Percentiles rank a stretch among this genome's conserved stretches.
Evolutionary conservation across 192 early-diverging fungal genomes (phyloP).

Genomic region (Coemansia sp.): DNA sequence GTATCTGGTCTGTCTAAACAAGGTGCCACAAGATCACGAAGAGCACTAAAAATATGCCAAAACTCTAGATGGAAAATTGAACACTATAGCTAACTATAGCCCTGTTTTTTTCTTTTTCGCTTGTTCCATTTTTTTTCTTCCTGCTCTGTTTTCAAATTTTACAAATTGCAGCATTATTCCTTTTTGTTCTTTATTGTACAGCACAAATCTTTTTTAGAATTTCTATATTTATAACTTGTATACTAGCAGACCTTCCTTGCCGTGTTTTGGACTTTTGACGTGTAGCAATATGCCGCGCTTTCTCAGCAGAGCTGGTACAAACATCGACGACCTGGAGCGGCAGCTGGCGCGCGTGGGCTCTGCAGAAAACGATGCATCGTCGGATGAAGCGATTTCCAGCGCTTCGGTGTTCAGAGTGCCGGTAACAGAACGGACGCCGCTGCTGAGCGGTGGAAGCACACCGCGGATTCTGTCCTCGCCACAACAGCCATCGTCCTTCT

Average conservation of each 20-base stretch:
- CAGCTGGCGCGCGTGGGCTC: constrained; percentile 53
- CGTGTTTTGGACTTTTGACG: too few relatives aligned
- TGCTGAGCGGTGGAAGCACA: constrained; percentile 7
- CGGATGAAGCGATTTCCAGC: constrained; percentile 12
- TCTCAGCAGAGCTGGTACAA: constrained; percentile 52
- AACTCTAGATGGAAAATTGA: too few relatives aligned
- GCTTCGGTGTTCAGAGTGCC: background rate
- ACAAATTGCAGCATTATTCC: background rate
- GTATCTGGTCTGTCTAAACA: constrained; percentile 66
- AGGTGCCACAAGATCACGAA: constrained; percentile 6
- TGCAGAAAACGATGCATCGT: constrained; percentile 33
- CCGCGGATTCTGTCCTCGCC: background rate
- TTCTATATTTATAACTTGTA: background rate
- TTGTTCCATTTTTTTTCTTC: background rate
- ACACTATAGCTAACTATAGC: too few relatives aligned
- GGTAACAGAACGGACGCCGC: constrained; percentile 19
- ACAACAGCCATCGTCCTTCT: background rate
- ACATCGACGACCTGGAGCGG: constrained; percentile 52
- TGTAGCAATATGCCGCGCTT: constrained; percentile 49
- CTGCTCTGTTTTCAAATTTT: background rate
- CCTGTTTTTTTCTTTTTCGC: too few relatives aligned
- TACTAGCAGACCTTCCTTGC: too few relatives aligned
- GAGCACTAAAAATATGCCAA: too few relatives aligned
- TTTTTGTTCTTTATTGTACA: constrained; percentile 4
- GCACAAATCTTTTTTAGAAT: background rate